Percentiles rank a stretch among this genome's conserved stretches.
Evolutionary conservation across 352 stramenopile genomes (phyloP).

Genomic region (Phytophthora constricta): DNA sequence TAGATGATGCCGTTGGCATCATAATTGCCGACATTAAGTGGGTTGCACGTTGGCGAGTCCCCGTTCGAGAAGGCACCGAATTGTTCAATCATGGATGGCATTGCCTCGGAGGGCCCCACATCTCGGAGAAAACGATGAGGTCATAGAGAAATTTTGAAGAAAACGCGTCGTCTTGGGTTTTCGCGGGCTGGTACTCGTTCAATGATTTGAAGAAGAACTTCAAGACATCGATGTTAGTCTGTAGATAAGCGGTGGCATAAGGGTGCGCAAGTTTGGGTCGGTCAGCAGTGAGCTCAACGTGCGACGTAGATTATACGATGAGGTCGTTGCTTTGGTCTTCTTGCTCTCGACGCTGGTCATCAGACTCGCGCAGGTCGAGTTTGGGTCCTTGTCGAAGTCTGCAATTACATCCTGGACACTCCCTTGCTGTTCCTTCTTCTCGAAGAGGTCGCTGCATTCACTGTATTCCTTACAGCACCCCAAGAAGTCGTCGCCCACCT

Average conservation of each 20-base stretch:
- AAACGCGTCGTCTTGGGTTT: slow-evolving; percentile 36
- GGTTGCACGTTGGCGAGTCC: slow-evolving; percentile 27
- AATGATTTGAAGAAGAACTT: slow-evolving; percentile 28
- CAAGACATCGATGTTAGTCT: slow-evolving; percentile 43
- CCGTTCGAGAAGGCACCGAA: slow-evolving; percentile 60
- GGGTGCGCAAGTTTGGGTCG: slow-evolving; percentile 18
- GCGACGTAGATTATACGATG: slow-evolving; percentile 37
- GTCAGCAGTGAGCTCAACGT: slow-evolving; percentile 39
- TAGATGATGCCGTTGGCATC: slow-evolving; percentile 29
- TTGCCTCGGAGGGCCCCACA: slow-evolving; percentile 42
- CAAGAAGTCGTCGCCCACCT: slow-evolving; percentile 48
- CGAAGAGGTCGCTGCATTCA: slow-evolving; percentile 33
- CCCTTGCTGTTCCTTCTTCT: slow-evolving; percentile 6
- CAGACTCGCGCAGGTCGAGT: slow-evolving; percentile 35
- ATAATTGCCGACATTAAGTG: slow-evolving; percentile 14
- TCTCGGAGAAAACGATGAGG: slow-evolving; percentile 60
- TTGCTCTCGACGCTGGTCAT: slow-evolving; percentile 9
- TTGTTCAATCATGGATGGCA: slow-evolving; percentile 15
- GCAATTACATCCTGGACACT: slow-evolving; percentile 35
- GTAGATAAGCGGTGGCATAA: slow-evolving; percentile 51
- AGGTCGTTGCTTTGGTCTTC: slow-evolving; percentile 9
- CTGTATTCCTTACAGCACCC: slow-evolving; percentile 22
- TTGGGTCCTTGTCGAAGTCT: slow-evolving; percentile 31
- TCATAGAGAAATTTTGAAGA: slow-evolving; percentile 44
- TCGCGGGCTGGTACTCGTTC: neutral